Evolutionary conservation across 495 filamentous ascomycete genomes (phyloP).

Genomic region (Amphirosellinia nigrospora): DNA sequence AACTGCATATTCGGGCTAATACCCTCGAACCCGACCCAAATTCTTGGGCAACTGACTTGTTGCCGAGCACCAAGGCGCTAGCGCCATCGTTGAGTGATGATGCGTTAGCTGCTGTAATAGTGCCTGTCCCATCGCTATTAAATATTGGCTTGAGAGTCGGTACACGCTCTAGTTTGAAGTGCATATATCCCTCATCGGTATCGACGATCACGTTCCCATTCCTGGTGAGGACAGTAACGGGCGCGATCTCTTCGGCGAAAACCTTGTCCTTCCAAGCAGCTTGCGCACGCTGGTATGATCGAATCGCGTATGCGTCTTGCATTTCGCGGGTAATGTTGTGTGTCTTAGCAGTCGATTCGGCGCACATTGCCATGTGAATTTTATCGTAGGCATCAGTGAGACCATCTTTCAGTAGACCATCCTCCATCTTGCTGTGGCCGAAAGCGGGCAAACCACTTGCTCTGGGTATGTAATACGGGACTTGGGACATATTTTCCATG

Average conservation of each 20-base stretch:
- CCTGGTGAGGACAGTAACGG: slow-evolving; percentile 80
- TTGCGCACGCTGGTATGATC: slow-evolving; percentile 85
- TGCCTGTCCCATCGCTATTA: slow-evolving; percentile 79
- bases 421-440: slow-evolving; percentile 83
- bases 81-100: slow-evolving; percentile 94
- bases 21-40: slow-evolving; percentile 76
- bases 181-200: slow-evolving; percentile 87
- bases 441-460: slow-evolving; percentile 78
- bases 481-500: slow-evolving; percentile 96
- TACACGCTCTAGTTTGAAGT: slow-evolving; percentile 83
- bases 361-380: slow-evolving; percentile 97
- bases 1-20: slow-evolving; percentile 81
- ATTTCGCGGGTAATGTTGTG: slow-evolving; percentile 76
- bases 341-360: slow-evolving; percentile 94
- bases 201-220: slow-evolving; percentile 82
- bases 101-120: slow-evolving; percentile 92
- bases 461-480: slow-evolving; percentile 88
- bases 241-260: slow-evolving; percentile 86
- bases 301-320: slow-evolving; percentile 90
- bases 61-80: slow-evolving; percentile 85
- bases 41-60: slow-evolving; percentile 73
- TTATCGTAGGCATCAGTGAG: slow-evolving; percentile 96
- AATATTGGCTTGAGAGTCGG: slow-evolving; percentile 90
- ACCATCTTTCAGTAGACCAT: slow-evolving; percentile 93
- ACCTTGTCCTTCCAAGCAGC: slow-evolving; percentile 80